Conservation (phyloP, 2,329 filamentous ascomycete species). For the Colletotrichum lentis region DNA sequence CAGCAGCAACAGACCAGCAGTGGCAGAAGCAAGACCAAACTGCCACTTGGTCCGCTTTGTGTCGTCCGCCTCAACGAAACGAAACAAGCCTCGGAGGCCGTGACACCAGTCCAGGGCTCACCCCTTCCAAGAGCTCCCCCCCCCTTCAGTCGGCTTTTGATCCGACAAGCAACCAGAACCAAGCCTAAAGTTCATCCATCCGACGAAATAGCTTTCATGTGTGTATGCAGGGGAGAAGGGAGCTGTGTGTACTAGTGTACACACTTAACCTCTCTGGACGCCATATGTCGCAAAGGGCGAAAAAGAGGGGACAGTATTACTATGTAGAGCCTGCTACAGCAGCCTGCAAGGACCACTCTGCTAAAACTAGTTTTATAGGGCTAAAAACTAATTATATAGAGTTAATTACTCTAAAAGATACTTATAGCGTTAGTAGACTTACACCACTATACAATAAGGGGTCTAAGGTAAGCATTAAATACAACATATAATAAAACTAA, state of each 20-base stretch:
- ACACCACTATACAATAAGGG: too few relatives aligned
- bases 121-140: conserved; percentile 21
- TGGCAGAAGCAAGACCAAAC: conserved; percentile 26
- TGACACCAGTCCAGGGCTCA: conserved; percentile 35
- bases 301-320: conserved; percentile 14
- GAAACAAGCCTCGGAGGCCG: conserved; percentile 37
- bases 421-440: too few relatives aligned
- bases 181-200: conserved; percentile 34
- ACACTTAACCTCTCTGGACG: not conserved
- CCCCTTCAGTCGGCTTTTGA: conserved; percentile 23
- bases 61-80: conserved; percentile 37
- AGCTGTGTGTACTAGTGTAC: not conserved
- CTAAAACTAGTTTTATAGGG: too few relatives aligned
- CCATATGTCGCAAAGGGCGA: conserved; percentile 6
- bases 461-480: too few relatives aligned
- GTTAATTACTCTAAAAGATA: too few relatives aligned
- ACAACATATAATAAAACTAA: too few relatives aligned
- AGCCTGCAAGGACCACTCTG: too few relatives aligned
- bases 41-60: conserved; percentile 34
- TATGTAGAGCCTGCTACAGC: not conserved
- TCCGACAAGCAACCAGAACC: conserved; percentile 20
- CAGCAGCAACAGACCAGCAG: conserved; percentile 22
- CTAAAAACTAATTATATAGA: too few relatives aligned
- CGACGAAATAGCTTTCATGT: conserved; percentile 23
- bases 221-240: not conserved